Conservation (phyloP, 2,329 filamentous ascomycete species). For the Simplicillium aogashimaense region DNA sequence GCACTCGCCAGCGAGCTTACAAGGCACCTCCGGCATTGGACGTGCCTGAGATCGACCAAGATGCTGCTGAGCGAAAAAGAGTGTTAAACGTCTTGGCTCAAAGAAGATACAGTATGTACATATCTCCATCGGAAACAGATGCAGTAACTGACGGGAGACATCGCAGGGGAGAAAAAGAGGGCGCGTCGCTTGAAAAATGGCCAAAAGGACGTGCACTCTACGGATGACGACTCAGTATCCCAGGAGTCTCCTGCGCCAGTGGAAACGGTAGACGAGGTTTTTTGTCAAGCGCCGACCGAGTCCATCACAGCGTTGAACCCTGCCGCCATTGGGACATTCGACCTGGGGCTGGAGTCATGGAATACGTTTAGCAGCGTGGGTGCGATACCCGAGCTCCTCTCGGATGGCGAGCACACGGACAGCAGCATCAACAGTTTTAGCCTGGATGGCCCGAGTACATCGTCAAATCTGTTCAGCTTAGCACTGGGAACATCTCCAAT, state of each 20-base stretch:
- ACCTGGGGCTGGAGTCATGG: too few relatives aligned
- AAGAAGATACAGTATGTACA: slow-evolving; percentile 35
- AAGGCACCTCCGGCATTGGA: slow-evolving; percentile 29
- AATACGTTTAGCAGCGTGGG: too few relatives aligned
- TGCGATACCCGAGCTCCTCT: too few relatives aligned
- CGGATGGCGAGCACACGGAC: background rate
- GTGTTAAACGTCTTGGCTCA: slow-evolving; percentile 45
- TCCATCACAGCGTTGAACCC: too few relatives aligned
- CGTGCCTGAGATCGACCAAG: slow-evolving; percentile 37
- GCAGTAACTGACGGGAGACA: background rate
- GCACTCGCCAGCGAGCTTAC: slow-evolving; percentile 27
- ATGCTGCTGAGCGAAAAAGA: slow-evolving; percentile 42
- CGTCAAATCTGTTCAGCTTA: background rate
- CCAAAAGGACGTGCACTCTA: slow-evolving; percentile 6
- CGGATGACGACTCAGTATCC: background rate
- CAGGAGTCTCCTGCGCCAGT: background rate
- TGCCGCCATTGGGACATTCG: too few relatives aligned
- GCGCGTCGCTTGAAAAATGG: slow-evolving; percentile 14
- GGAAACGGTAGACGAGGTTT: slow-evolving; percentile 5
- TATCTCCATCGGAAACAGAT: background rate
- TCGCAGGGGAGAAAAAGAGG: slow-evolving; percentile 22
- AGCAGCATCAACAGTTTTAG: background rate
- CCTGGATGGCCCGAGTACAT: background rate
- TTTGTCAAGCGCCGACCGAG: too few relatives aligned
- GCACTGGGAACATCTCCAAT: slow-evolving; percentile 6